These are phyloP conservation scores for Cercospora sesami DNA, from an alignment of 2,329 filamentous ascomycete species.

Conservation along the genomic window DNA sequence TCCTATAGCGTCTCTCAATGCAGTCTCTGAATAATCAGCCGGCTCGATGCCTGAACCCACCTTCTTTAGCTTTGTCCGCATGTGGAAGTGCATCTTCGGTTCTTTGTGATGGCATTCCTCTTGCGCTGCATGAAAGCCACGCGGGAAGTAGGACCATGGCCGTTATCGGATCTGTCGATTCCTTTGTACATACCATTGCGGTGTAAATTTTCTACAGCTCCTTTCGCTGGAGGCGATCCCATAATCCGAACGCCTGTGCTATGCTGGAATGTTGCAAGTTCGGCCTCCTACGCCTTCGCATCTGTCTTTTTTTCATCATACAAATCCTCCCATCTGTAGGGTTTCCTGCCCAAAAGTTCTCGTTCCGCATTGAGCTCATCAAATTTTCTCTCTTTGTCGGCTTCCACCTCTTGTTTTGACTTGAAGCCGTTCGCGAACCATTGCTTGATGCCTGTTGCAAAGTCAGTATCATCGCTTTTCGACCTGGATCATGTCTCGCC, in stretches of 20 bases:
- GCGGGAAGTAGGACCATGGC: not conserved
- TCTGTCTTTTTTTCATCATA: slow-evolving; percentile 29
- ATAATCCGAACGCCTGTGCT: slow-evolving; percentile 4
- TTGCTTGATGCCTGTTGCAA: slow-evolving; percentile 35
- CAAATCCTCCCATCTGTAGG: slow-evolving; percentile 29
- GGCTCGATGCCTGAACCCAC: not conserved
- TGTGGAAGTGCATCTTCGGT: not conserved
- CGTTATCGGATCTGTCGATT: not conserved
- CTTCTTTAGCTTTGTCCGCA: slow-evolving; percentile 6
- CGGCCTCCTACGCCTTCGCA: slow-evolving; percentile 11
- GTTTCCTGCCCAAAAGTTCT: slow-evolving; percentile 27
- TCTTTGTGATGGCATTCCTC: slow-evolving; percentile 6
- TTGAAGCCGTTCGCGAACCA: slow-evolving; percentile 42
- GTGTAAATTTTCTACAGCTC: slow-evolving; percentile 5
- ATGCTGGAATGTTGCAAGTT: not conserved
- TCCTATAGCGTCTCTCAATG: not conserved
- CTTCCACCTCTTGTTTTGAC: slow-evolving; percentile 31
- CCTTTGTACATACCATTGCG: slow-evolving; percentile 9
- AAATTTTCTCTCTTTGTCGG: slow-evolving; percentile 26
- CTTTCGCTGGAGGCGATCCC: not conserved
- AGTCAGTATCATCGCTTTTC: slow-evolving; percentile 3
- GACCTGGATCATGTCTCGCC: slow-evolving; percentile 36
- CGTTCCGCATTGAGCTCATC: slow-evolving; percentile 32
- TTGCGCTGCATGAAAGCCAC: not conserved
- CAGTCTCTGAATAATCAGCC: not conserved